Evolutionary conservation across 2,329 filamentous ascomycete genomes (phyloP).

Genomic region (Xylariales sp.): DNA sequence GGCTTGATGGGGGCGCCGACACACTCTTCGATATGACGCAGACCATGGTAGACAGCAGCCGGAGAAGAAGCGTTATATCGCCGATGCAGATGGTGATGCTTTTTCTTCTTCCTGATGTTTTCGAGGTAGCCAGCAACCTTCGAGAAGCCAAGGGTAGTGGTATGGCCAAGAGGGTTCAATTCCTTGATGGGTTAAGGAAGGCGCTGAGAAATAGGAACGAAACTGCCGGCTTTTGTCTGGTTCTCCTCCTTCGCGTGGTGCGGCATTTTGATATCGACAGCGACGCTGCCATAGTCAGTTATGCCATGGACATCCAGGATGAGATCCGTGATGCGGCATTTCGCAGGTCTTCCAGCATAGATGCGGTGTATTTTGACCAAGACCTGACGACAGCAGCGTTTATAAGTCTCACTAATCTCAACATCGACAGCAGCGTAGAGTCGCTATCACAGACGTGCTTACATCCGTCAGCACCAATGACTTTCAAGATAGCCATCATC

Average conservation of each 20-base stretch:
- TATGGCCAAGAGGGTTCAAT: constrained; percentile 62
- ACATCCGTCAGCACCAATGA: constrained; percentile 48
- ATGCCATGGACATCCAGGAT: constrained; percentile 65
- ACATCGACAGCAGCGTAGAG: constrained; percentile 54
- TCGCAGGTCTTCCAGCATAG: constrained; percentile 42
- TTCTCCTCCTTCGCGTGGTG: constrained; percentile 57
- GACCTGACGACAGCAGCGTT: constrained; percentile 63
- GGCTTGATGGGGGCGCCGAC: constrained; percentile 61
- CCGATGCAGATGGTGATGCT: constrained; percentile 60
- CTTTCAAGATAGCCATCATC: constrained; percentile 59
- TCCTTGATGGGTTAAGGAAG: constrained; percentile 60
- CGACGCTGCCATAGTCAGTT: constrained; percentile 61
- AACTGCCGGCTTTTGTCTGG: constrained; percentile 61
- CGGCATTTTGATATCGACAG: constrained; percentile 60
- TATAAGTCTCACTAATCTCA: constrained; percentile 59
- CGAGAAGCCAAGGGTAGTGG: constrained; percentile 57
- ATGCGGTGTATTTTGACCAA: constrained; percentile 51
- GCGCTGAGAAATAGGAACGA: constrained; percentile 60
- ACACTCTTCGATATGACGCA: constrained; percentile 67
- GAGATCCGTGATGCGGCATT: constrained; percentile 64
- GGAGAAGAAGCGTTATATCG: constrained; percentile 51
- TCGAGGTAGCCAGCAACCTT: constrained; percentile 64
- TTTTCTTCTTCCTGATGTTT: constrained; percentile 63
- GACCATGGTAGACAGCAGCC: constrained; percentile 53
- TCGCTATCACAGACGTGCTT: constrained; percentile 54